phyloP scores from a whole-genome alignment of 208 protist species.

The Trypanosoma theileri region DNA sequence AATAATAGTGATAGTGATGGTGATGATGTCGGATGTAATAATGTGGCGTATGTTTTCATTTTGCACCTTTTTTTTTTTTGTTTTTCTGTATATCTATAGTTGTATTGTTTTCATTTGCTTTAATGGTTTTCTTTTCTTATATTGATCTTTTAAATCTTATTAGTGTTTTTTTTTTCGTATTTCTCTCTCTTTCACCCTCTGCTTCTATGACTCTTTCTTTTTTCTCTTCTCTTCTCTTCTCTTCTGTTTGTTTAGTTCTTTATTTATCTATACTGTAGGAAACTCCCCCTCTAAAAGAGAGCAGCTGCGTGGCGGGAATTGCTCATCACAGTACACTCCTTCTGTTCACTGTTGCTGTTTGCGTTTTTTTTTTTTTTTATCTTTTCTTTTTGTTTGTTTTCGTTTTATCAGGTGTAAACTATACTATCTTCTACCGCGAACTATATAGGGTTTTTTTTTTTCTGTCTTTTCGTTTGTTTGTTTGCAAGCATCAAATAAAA shows the following conservation, averaged over 20 bases:
- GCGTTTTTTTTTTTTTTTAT: too few relatives aligned
- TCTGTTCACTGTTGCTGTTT: too few relatives aligned
- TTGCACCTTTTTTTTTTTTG: slow-evolving; percentile 2
- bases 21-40: background rate
- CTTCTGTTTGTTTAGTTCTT: background rate
- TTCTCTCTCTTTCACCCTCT: background rate
- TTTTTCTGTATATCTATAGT: slow-evolving; percentile 1
- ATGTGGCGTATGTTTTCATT: slow-evolving; percentile 8
- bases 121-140: background rate
- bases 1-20: background rate
- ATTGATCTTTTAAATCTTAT: slow-evolving; percentile 8
- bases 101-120: background rate
- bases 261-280: background rate
- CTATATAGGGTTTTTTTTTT: too few relatives aligned
- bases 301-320: too few relatives aligned
- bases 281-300: too few relatives aligned
- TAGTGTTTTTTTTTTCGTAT: background rate
- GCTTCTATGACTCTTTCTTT: background rate
- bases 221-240: slow-evolving; percentile 11
- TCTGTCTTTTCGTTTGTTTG: too few relatives aligned
- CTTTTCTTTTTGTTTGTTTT: too few relatives aligned
- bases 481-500: too few relatives aligned
- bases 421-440: too few relatives aligned
- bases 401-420: too few relatives aligned
- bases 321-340: too few relatives aligned